These are phyloP conservation scores for Pichia exigua DNA, from an alignment of 805 yeast species.

Conservation along the genomic window DNA sequence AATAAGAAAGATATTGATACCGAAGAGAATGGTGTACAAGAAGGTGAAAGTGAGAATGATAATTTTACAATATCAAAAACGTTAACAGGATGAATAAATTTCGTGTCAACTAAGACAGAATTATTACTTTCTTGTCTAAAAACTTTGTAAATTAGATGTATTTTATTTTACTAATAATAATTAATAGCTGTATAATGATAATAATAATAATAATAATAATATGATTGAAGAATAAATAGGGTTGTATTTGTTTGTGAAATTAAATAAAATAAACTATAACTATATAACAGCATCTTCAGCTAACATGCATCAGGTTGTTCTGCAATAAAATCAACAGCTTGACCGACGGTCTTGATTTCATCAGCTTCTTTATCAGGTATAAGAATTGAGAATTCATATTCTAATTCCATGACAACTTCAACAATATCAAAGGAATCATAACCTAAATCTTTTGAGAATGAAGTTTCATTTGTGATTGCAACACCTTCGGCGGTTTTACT, in stretches of 20 bases:
- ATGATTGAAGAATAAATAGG: conserved; percentile 2
- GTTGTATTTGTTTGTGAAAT: neutral
- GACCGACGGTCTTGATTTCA: conserved; percentile 86
- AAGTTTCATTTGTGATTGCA: conserved; percentile 33
- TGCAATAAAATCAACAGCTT: conserved; percentile 81
- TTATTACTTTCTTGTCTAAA: no score
- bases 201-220: no score
- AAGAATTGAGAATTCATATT: conserved; percentile 69
- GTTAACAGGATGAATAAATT: neutral
- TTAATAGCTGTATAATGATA: no score
- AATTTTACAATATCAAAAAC: neutral
- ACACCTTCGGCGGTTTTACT: conserved; percentile 41
- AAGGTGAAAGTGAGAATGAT: neutral
- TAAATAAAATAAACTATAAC: neutral
- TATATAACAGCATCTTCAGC: neutral
- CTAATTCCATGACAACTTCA: conserved; percentile 67
- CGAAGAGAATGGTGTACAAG: neutral
- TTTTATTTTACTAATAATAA: no score
- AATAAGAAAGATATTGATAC: neutral
- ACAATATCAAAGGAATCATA: conserved; percentile 66
- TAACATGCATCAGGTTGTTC: conserved; percentile 47
- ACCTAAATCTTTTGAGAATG: conserved; percentile 59
- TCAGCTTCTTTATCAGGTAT: conserved; percentile 90
- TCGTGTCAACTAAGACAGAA: neutral
- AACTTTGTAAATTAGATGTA: neutral